Evolutionary conservation across 2,329 filamentous ascomycete genomes (phyloP).

Genomic region (Claviceps digitariae): DNA sequence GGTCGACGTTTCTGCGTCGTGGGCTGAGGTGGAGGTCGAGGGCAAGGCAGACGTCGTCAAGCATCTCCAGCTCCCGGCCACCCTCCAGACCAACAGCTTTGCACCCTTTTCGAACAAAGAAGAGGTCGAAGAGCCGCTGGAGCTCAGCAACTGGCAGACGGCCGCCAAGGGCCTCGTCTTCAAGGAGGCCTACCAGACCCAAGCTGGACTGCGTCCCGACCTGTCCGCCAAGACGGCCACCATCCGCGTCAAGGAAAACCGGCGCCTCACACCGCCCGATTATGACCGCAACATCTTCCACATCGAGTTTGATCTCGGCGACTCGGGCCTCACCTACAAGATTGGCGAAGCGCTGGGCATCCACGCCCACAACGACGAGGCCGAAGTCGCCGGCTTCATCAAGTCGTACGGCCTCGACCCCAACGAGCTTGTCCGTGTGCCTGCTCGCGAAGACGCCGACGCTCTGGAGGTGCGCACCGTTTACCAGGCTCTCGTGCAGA

Average conservation of each 20-base stretch:
- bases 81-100: conserved; percentile 71
- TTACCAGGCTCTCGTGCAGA: conserved; percentile 82
- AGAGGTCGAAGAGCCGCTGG: conserved; percentile 52
- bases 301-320: conserved; percentile 92
- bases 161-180: conserved; percentile 81
- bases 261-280: conserved; percentile 69
- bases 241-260: conserved; percentile 88
- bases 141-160: conserved; percentile 64
- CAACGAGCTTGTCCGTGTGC: conserved; percentile 79
- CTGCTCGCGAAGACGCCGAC: conserved; percentile 62
- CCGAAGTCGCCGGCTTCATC: conserved; percentile 74
- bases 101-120: conserved; percentile 70
- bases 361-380: conserved; percentile 82
- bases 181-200: conserved; percentile 82
- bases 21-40: conserved; percentile 56
- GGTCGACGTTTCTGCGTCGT: conserved; percentile 65
- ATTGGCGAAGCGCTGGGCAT: conserved; percentile 96
- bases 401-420: conserved; percentile 74
- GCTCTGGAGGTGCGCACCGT: conserved; percentile 80
- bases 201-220: conserved; percentile 66
- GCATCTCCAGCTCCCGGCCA: conserved; percentile 40
- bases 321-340: conserved; percentile 85
- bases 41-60: conserved; percentile 35
- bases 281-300: conserved; percentile 99
- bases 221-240: conserved; percentile 73